These are phyloP conservation scores for Leavenworthia alabamica DNA, from an alignment of 345 rosid species.

Conservation along the genomic window DNA sequence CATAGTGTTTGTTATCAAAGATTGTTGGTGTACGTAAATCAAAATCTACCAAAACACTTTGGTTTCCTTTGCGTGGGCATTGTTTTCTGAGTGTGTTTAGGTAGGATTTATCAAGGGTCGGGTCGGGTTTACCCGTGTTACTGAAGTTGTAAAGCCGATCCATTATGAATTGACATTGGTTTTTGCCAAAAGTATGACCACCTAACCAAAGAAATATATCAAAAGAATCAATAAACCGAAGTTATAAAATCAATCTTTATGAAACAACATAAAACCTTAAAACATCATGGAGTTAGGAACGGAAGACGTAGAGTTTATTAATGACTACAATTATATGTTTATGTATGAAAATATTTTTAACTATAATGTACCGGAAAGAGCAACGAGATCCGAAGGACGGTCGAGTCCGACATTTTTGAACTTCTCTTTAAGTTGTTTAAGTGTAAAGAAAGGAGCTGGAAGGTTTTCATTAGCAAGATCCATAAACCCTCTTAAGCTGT, in stretches of 20 bases:
- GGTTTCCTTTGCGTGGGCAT: constrained; percentile 47
- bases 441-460: constrained; percentile 18
- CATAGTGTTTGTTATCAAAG: too few species aligned
- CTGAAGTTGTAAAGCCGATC: constrained; percentile 52
- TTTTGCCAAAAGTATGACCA: constrained; percentile 53
- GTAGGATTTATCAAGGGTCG: constrained; percentile 39
- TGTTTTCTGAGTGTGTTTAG: constrained; percentile 33
- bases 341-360: background rate
- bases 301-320: background rate
- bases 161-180: constrained; percentile 46
- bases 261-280: too few species aligned
- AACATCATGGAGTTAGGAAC: too few species aligned
- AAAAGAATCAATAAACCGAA: background rate
- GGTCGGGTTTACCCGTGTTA: constrained; percentile 33
- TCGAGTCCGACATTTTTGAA: constrained; percentile 20
- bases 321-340: background rate
- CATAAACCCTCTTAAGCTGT: constrained; percentile 20
- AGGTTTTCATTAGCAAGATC: constrained; percentile 23
- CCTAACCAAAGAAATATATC: constrained; percentile 24
- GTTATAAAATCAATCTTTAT: background rate
- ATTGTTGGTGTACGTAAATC: constrained; percentile 47
- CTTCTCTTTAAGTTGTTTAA: constrained; percentile 7
- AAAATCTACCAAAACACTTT: constrained; percentile 33
- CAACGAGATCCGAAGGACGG: too few species aligned
- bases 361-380: constrained; percentile 21